Base-by-base conservation (phyloP, 2,329 filamentous ascomycete genomes). In the Aspergillus fischeri region DNA sequence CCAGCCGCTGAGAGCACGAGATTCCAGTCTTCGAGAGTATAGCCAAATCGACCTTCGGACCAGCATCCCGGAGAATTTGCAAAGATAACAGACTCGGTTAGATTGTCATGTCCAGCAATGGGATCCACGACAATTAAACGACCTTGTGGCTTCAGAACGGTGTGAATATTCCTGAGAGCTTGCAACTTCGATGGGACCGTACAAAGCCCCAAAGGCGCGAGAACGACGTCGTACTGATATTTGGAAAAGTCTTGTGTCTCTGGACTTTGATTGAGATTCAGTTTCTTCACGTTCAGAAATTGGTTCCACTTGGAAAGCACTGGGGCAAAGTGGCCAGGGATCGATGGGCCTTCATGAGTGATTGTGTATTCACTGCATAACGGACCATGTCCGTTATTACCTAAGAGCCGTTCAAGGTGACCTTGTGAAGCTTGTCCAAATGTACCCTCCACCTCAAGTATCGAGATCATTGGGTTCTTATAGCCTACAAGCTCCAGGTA, bases 381-480 rank as follows among this genome's bases (percentile, higher is more conserved):
- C 8, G 64, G 53, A 21, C 32, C 24, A n/a, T 27, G 21, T 4
- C 44, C 44, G 10, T 3, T 17, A 9, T 28, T 27, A 9, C 32
- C 25, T 1, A 41, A 8, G 3, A 65, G 35, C 1, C 11, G 2
- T 3, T 58, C 38, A 1, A 69, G 45, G 17, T 65, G 56, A 17
- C 48, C 29, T 3, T 42, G 49, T 4, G 61, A 59, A 17, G 59
- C 42, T 7, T 55, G 51, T 1, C 62, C 63, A 21, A 55, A 54
- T n/a, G 63, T 56, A 20, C 60, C 59, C 17, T 61, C 60, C 21
- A 69, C 41, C 29, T 69, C 65, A 3, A 70, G 56, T 8, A 69
- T 63, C 10, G 65, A 65, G 1, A 65, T 56, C 14, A 58, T 60
- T 17, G 67, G 67, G 24, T 67, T 60, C 9, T 63, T 64, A 29